A percentile compares a stretch with the other conserved stretches of the same genome.
Conservation (phyloP, 805 yeast genomes). For the Barnettozyma populi region DNA sequence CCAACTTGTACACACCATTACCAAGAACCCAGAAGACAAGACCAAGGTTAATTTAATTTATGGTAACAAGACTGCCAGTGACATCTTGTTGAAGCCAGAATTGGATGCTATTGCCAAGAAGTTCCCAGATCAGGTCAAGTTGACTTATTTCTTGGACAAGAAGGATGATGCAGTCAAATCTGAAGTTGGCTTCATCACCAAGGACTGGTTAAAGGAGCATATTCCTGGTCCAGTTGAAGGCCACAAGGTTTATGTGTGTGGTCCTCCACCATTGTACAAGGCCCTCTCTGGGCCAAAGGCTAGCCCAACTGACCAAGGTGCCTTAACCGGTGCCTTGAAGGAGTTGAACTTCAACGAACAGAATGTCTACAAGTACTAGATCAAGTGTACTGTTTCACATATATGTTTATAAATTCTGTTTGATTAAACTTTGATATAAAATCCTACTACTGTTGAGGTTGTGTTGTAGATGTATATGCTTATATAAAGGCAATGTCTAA, state of each 20-base stretch:
- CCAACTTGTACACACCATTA: slow-evolving; percentile 75
- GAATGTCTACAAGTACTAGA: slow-evolving; percentile 81
- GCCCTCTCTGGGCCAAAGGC: slow-evolving; percentile 82
- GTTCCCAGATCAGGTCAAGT: slow-evolving; percentile 72
- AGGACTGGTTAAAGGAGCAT: slow-evolving; percentile 59
- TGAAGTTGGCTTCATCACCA: slow-evolving; percentile 68
- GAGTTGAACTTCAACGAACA: slow-evolving; percentile 86
- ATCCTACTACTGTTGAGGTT: too few relatives aligned
- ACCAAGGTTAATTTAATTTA: slow-evolving; percentile 81
- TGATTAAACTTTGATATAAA: not conserved
- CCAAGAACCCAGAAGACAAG: slow-evolving; percentile 77
- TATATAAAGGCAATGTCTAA: too few relatives aligned
- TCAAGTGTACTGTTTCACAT: too few relatives aligned
- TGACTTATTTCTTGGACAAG: slow-evolving; percentile 77
- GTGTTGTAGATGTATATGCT: too few relatives aligned
- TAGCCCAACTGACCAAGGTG: slow-evolving; percentile 93
- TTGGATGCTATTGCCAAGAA: slow-evolving; percentile 62
- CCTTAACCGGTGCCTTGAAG: slow-evolving; percentile 77
- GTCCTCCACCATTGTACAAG: slow-evolving; percentile 89
- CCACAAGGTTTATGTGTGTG: slow-evolving; percentile 82
- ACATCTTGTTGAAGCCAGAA: slow-evolving; percentile 74
- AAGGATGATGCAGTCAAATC: slow-evolving; percentile 44
- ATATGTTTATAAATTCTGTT: too few relatives aligned
- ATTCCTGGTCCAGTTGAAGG: slow-evolving; percentile 65
- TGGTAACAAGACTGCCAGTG: slow-evolving; percentile 74